Evolutionary conservation across 1,284 basidiomycete species (phyloP), one percentile per base, ranked within the genome.

Genomic region (Trichosporon faecale): DNA sequence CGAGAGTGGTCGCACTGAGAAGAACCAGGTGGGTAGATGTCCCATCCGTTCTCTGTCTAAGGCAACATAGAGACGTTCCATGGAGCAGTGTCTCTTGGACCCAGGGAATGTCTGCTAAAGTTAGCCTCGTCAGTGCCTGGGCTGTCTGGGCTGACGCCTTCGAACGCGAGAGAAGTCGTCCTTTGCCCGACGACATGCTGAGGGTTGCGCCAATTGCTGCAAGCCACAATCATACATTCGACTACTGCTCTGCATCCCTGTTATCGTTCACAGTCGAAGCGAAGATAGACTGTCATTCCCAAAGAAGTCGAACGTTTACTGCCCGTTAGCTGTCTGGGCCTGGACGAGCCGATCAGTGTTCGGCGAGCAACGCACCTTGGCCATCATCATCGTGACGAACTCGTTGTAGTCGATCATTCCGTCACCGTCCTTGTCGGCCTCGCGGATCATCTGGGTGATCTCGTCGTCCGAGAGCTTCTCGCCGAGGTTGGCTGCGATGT

Each of bases 401-500:
- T 86, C 85, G 76, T 83, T 80, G 79, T 85, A 85, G 78, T 85
- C 82, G 70, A 82, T 82, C 79, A 81, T 79, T 64, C 79, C 79
- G 68, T 80, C 79, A 60, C 78, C 95, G 80, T 98, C 95, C 66
- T 94, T 89, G 84, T 99, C 96, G 68, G 96, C 96, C 85, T 98
- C 96, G 70, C 94, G 89, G 83, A 99, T 98, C 96, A 99, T 98
- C 86, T 97, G 94, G 77, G 95, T 92, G 72, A 98, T 93, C 85
- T 98, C 96, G 44, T 85, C 88, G 78, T 98, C 94, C 18, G 93
- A 90, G 69, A 98, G 86, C 84, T 95, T 95, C 86, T 98, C 95
- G 73, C 92, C 93, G 89, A 86, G 80, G 80, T 85, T 85, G 77
- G 84, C 83, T 84, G 65, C 9, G 1, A 3, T 6, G 46, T 66